A percentile compares a stretch with the other conserved stretches of the same genome.
Evolutionary conservation across 257 asterid genomes (phyloP).

Genomic region (Nemophila menziesii): DNA sequence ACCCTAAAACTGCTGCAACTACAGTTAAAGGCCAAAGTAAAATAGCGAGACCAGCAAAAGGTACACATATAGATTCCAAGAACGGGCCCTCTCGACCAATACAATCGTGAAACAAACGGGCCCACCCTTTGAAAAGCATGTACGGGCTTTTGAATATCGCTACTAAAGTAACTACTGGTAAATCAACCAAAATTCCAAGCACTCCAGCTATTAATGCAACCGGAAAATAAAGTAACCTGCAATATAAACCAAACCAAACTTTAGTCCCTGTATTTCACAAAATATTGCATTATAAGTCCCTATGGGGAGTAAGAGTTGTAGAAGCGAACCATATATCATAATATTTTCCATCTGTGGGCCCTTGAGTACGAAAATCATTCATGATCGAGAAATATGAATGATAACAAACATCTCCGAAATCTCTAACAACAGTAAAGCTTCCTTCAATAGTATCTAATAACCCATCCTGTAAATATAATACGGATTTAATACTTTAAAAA

Average conservation of each 20-base stretch:
- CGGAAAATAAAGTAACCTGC: conserved; percentile 65
- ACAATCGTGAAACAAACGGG: conserved; percentile 84
- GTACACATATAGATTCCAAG: conserved; percentile 90
- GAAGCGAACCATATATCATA: conserved; percentile 67
- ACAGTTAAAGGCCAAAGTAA: conserved; percentile 95
- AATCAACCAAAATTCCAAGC: conserved; percentile 50
- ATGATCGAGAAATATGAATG: conserved; percentile 65
- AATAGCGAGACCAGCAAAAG: conserved; percentile 92
- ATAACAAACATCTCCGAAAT: conserved; percentile 58
- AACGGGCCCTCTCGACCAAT: conserved; percentile 95
- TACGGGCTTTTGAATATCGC: conserved; percentile 66
- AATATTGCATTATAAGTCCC: conserved; percentile 2
- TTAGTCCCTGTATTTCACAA: too few species aligned
- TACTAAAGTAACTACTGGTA: conserved; percentile 44
- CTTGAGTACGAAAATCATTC: conserved; percentile 53
- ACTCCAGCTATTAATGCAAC: conserved; percentile 51
- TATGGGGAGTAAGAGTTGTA: too few species aligned
- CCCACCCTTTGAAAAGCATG: conserved; percentile 93
- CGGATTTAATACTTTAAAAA: too few species aligned
- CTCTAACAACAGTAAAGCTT: conserved; percentile 66
- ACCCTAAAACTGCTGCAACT: conserved; percentile 68
- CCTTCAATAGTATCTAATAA: conserved; percentile 53
- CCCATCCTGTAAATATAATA: conserved; percentile 79
- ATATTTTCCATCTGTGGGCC: conserved; percentile 45
- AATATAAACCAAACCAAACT: conserved; percentile 1